Percentiles rank a stretch among this genome's conserved stretches.
Evolutionary conservation across 495 filamentous ascomycete genomes (phyloP).

Genomic region (Evernia prunastri): DNA sequence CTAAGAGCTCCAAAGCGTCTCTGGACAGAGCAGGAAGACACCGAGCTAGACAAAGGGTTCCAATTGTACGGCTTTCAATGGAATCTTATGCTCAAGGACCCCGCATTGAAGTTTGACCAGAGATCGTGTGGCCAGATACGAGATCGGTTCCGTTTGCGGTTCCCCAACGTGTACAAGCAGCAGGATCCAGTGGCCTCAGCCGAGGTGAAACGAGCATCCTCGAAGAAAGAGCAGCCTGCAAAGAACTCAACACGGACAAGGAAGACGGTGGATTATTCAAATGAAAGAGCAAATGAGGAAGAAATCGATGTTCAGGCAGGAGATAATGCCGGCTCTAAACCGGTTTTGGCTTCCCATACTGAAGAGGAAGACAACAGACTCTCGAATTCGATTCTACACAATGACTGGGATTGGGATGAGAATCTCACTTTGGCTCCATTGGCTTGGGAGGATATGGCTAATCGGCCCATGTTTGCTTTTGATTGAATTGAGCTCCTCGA

Average conservation of each 20-base stretch:
- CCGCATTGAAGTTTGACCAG: slow-evolving; percentile 55
- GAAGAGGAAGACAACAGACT: slow-evolving; percentile 18
- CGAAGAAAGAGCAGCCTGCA: background rate
- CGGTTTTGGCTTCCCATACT: slow-evolving; percentile 1
- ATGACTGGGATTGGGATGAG: slow-evolving; percentile 23
- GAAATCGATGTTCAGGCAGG: slow-evolving; percentile 7
- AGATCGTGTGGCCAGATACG: slow-evolving; percentile 73
- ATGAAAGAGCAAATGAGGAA: background rate
- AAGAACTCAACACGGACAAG: background rate
- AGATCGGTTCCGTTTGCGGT: slow-evolving; percentile 75
- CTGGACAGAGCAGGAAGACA: slow-evolving; percentile 72
- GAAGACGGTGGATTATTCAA: background rate
- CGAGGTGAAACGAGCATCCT: slow-evolving; percentile 3
- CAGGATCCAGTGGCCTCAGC: background rate
- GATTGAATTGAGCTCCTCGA: background rate
- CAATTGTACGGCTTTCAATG: slow-evolving; percentile 69
- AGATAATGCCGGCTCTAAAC: background rate
- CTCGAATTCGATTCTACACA: slow-evolving; percentile 15
- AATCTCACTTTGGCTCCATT: slow-evolving; percentile 26
- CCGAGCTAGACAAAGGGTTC: slow-evolving; percentile 68
- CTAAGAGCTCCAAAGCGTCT: slow-evolving; percentile 40
- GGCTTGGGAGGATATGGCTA: slow-evolving; percentile 28
- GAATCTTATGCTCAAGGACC: slow-evolving; percentile 72
- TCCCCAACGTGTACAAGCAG: slow-evolving; percentile 59
- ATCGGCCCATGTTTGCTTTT: slow-evolving; percentile 25